Conservation (phyloP, 495 filamentous ascomycete genomes). For the Neurospora tetrasperma region DNA sequence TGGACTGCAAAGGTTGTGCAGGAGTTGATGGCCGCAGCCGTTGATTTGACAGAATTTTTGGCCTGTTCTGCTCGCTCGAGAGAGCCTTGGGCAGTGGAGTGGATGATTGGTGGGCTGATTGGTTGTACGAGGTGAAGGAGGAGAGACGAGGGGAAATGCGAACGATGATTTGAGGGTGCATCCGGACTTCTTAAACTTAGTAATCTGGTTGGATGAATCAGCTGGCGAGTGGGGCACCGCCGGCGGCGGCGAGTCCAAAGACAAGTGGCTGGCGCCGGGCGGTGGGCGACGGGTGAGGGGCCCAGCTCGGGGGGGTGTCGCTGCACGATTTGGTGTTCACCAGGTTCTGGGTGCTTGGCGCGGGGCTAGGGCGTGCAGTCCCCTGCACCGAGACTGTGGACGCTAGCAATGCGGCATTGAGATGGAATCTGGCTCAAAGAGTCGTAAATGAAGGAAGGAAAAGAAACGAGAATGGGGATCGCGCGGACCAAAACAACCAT, state of each 20-base stretch:
- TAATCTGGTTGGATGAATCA: constrained; percentile 36
- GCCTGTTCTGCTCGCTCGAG: constrained; percentile 17
- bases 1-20: constrained; percentile 21
- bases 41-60: constrained; percentile 29
- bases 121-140: constrained; percentile 31
- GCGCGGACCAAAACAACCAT: not conserved
- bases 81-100: constrained; percentile 20
- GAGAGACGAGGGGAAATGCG: constrained; percentile 28
- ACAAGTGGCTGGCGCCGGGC: constrained; percentile 16
- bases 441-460: not conserved
- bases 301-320: constrained; percentile 15
- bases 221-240: constrained; percentile 19
- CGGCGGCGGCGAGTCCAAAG: constrained; percentile 5
- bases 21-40: constrained; percentile 14
- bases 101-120: constrained; percentile 29
- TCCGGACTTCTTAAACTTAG: constrained; percentile 26
- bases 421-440: not conserved
- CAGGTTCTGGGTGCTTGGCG: not conserved
- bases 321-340: constrained; percentile 9
- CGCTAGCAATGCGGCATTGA: not conserved
- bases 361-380: constrained; percentile 3
- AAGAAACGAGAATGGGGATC: not conserved
- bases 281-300: constrained; percentile 7
- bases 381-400: not conserved
- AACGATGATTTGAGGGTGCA: constrained; percentile 34